phyloP scores from a whole-genome alignment of 2,329 filamentous ascomycete species.

The Chrysosphaeria jannelii region DNA sequence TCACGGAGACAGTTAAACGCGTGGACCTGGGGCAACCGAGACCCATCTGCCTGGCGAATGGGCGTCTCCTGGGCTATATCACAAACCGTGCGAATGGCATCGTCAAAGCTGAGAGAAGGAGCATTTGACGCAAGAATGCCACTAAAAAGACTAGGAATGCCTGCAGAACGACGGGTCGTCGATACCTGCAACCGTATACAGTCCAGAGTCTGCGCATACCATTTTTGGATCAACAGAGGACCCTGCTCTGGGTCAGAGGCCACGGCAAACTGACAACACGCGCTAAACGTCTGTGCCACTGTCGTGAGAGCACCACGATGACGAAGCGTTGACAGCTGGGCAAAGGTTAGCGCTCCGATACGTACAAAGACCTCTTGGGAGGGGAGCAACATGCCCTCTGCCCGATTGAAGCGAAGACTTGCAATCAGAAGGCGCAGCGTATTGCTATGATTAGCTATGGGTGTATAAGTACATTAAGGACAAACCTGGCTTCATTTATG shows the following conservation, averaged over 20 bases:
- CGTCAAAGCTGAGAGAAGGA: conserved; percentile 25
- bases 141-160: conserved; percentile 62
- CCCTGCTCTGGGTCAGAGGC: too few relatives aligned
- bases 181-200: conserved; percentile 49
- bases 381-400: conserved; percentile 15
- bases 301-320: conserved; percentile 86
- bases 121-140: conserved; percentile 45
- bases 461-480: too few relatives aligned
- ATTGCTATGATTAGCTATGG: too few relatives aligned
- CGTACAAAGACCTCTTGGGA: conserved; percentile 23
- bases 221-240: conserved; percentile 21
- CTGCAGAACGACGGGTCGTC: conserved; percentile 72
- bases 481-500: conserved; percentile 78
- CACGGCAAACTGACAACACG: conserved; percentile 42
- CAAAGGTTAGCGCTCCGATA: conserved; percentile 48
- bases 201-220: conserved; percentile 43
- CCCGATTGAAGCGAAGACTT: conserved; percentile 18
- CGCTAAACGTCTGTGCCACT: conserved; percentile 61
- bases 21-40: conserved; percentile 67
- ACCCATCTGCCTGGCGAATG: conserved; percentile 25
- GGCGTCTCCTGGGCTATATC: conserved; percentile 22
- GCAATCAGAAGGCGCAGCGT: conserved; percentile 32
- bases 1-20: conserved; percentile 84
- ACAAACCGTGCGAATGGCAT: conserved; percentile 31
- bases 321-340: conserved; percentile 51